Percentiles rank a stretch among this genome's conserved stretches.
phyloP scores from a whole-genome alignment of 192 early-diverging fungal species.

The Jimgerdemannia lactiflua region DNA sequence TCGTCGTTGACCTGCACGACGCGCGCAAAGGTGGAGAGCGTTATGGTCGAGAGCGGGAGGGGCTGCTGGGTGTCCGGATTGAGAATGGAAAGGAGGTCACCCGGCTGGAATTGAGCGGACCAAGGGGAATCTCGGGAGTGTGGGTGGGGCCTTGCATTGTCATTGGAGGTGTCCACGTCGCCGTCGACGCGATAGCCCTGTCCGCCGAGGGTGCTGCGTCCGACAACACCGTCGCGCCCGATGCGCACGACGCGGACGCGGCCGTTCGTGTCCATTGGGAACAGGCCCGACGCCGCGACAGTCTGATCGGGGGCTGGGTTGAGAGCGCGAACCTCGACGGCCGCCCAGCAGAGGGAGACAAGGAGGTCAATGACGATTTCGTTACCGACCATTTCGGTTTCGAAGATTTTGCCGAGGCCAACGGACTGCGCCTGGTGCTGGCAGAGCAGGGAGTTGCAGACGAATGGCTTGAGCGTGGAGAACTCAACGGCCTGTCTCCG shows the following conservation, averaged over 20 bases:
- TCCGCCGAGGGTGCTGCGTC: background rate
- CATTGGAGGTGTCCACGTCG: background rate
- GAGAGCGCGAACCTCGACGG: constrained; percentile 17
- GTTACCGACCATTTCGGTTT: constrained; percentile 35
- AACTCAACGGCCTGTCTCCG: constrained; percentile 16
- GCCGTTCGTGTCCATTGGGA: background rate
- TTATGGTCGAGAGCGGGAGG: background rate
- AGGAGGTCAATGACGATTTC: constrained; percentile 41
- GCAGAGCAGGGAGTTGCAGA: constrained; percentile 36
- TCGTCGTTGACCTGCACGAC: constrained; percentile 13
- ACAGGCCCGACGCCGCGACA: constrained; percentile 14
- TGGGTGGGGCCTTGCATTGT: background rate
- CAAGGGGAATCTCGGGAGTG: background rate
- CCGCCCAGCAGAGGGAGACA: constrained; percentile 39
- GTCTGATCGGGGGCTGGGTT: constrained; percentile 30
- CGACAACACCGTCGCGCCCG: background rate
- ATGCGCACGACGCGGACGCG: background rate
- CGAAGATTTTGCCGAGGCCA: constrained; percentile 40
- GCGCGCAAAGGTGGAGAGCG: constrained; percentile 4
- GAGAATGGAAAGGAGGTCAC: background rate
- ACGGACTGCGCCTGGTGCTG: constrained; percentile 39
- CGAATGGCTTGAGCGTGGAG: constrained; percentile 40
- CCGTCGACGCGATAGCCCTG: background rate
- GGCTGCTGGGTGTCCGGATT: background rate
- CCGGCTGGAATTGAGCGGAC: background rate